Percentiles rank a stretch among this genome's conserved stretches.
These are phyloP conservation scores for Plasmodium vinckei DNA, from an alignment of 169 alveolate genomes.

Conservation along the genomic window DNA sequence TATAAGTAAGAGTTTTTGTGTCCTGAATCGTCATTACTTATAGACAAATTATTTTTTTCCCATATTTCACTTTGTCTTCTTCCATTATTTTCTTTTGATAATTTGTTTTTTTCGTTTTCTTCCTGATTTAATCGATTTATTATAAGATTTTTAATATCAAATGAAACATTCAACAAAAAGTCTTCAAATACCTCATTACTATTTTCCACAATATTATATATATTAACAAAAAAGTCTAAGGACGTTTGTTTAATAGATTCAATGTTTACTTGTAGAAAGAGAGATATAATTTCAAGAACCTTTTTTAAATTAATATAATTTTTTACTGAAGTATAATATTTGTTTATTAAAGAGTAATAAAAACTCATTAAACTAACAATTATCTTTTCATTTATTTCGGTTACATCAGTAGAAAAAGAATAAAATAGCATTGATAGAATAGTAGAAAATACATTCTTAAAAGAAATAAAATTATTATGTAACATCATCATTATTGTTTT, in stretches of 20 bases:
- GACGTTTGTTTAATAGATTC: conserved; percentile 68
- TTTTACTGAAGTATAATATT: conserved; percentile 72
- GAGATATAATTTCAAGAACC: conserved; percentile 61
- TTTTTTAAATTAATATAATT: conserved; percentile 70
- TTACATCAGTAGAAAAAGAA: conserved; percentile 49
- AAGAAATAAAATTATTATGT: conserved; percentile 68
- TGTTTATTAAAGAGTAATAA: conserved; percentile 71
- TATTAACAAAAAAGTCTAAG: conserved; percentile 69
- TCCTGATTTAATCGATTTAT: conserved; percentile 68
- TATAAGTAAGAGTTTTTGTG: conserved; percentile 30
- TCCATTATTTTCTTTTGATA: conserved; percentile 12
- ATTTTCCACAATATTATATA: conserved; percentile 64
- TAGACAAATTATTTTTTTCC: conserved; percentile 19
- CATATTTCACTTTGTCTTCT: conserved; percentile 7
- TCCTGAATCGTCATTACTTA: conserved; percentile 40
- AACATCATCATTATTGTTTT: conserved; percentile 76
- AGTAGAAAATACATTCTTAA: conserved; percentile 59
- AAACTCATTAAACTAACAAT: conserved; percentile 76
- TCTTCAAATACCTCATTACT: conserved; percentile 66
- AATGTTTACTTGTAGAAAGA: conserved; percentile 66
- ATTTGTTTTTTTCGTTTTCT: conserved; percentile 50
- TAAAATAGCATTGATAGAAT: conserved; percentile 72
- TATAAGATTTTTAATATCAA: conserved; percentile 60
- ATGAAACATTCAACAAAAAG: conserved; percentile 64
- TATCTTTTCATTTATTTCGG: conserved; percentile 72